Conservation (phyloP, 2,329 filamentous ascomycete species). For the Dothidotthia symphoricarpi region DNA sequence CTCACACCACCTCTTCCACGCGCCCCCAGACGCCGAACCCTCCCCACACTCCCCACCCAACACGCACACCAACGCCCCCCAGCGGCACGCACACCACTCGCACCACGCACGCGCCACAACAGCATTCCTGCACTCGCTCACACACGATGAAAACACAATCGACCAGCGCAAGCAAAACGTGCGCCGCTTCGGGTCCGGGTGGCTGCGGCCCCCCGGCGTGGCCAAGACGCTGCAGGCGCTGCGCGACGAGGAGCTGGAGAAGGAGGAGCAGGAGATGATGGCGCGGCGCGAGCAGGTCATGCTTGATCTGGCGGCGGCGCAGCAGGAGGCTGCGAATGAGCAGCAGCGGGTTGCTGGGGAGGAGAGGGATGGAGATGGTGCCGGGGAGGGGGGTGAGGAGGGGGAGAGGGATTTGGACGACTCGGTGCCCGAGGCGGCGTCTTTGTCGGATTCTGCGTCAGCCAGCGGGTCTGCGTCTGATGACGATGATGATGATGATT, state of each 20-base stretch:
- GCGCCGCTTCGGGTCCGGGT: constrained; percentile 80
- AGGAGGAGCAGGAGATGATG: constrained; percentile 78
- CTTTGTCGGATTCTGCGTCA: constrained; percentile 40
- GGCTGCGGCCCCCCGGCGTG: constrained; percentile 87
- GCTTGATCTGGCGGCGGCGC: constrained; percentile 65
- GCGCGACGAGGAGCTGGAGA: constrained; percentile 84
- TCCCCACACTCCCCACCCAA: constrained; percentile 23
- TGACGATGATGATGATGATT: constrained; percentile 46
- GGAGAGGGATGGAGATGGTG: constrained; percentile 33
- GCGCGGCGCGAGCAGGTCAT: constrained; percentile 68
- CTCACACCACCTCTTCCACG: constrained; percentile 22
- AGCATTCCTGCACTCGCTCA: constrained; percentile 66
- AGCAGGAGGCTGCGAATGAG: constrained; percentile 48
- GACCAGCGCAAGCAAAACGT: constrained; percentile 77
- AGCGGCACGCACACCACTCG: constrained; percentile 18
- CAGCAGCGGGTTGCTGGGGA: constrained; percentile 46
- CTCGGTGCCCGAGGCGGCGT: constrained; percentile 40
- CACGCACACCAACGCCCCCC: constrained; percentile 12
- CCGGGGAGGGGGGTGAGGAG: constrained; percentile 20
- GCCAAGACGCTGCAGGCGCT: constrained; percentile 86
- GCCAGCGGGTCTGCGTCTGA: constrained; percentile 23
- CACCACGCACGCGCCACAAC: constrained; percentile 49
- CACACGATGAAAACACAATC: constrained; percentile 73
- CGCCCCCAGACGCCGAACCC: constrained; percentile 17
- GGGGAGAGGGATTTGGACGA: constrained; percentile 43